phyloP scores from a whole-genome alignment of 164 flowering plant species.

The Dillenia turbinata region DNA sequence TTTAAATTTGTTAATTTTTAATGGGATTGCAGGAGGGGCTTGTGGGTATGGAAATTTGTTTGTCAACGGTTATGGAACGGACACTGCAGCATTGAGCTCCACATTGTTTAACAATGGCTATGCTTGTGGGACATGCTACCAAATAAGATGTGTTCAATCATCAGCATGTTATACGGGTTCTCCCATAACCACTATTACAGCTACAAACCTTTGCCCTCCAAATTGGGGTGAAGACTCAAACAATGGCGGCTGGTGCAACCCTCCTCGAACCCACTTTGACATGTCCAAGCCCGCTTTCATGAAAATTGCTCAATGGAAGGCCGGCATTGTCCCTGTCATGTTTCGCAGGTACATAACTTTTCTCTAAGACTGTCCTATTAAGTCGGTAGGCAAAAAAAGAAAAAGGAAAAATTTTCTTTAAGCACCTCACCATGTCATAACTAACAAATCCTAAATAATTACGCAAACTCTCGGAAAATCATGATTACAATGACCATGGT shows the following conservation, averaged over 20 bases:
- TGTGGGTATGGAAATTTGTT: conserved; percentile 88
- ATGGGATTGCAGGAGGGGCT: conserved; percentile 70
- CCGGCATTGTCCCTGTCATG: conserved; percentile 48
- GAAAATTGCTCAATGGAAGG: conserved; percentile 42
- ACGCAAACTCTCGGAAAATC: too few species aligned
- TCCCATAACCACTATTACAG: conserved; percentile 56
- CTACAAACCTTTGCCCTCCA: conserved; percentile 89
- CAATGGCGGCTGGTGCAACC: conserved; percentile 95
- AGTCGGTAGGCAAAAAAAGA: neutral
- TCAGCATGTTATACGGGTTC: conserved; percentile 31
- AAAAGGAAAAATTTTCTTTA: too few species aligned
- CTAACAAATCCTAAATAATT: too few species aligned
- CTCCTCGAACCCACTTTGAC: conserved; percentile 83
- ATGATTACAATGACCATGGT: too few species aligned
- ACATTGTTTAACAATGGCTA: conserved; percentile 68
- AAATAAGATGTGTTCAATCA: conserved; percentile 51
- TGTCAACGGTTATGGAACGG: conserved; percentile 63
- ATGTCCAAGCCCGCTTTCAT: conserved; percentile 88
- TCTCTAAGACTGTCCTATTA: neutral
- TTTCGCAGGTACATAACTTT: conserved; percentile 52
- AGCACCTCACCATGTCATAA: too few species aligned
- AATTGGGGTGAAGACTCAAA: conserved; percentile 66
- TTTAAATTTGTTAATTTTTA: neutral
- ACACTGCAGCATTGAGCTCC: conserved; percentile 82
- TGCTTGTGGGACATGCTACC: conserved; percentile 78